These are phyloP conservation scores for Marasmius tenuissimus DNA, from an alignment of 1,284 basidiomycete genomes.

Conservation along the genomic window DNA sequence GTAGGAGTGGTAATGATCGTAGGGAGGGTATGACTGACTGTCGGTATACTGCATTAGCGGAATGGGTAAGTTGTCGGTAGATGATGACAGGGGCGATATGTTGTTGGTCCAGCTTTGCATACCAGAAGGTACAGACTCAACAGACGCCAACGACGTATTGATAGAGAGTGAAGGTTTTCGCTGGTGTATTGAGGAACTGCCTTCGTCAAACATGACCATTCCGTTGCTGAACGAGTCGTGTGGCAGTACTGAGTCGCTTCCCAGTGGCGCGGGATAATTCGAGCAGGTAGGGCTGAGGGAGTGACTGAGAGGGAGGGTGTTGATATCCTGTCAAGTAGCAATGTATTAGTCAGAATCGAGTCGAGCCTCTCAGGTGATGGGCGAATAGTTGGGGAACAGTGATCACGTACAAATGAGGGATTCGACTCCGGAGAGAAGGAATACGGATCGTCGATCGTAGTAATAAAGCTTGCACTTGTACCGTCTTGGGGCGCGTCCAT, in stretches of 20 bases:
- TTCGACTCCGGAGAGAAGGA: constrained; percentile 36
- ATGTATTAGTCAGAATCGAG: neutral
- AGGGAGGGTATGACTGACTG: neutral
- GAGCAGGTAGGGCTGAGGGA: constrained; percentile 15
- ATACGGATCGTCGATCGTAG: neutral
- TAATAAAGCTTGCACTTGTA: neutral
- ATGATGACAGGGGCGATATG: constrained; percentile 6
- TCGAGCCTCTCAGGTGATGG: neutral
- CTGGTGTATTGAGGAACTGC: neutral
- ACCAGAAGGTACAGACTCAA: neutral
- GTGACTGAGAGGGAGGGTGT: constrained; percentile 49
- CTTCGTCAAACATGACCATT: constrained; percentile 14
- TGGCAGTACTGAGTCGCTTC: constrained; percentile 6
- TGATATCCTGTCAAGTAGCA: constrained; percentile 32
- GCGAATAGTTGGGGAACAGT: constrained; percentile 17
- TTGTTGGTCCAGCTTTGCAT: constrained; percentile 5
- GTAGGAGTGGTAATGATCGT: neutral
- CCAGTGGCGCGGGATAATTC: constrained; percentile 24
- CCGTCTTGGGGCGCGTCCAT: neutral
- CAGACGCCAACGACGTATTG: constrained; percentile 25
- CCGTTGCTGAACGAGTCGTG: constrained; percentile 12
- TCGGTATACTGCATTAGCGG: constrained; percentile 9
- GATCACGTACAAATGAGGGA: constrained; percentile 47
- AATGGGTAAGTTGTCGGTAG: neutral
- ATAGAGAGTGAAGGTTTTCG: constrained; percentile 24